Percentiles rank a stretch among this genome's conserved stretches.
phyloP scores from a whole-genome alignment of 164 flowering plant genomes.

The Sedum album region DNA sequence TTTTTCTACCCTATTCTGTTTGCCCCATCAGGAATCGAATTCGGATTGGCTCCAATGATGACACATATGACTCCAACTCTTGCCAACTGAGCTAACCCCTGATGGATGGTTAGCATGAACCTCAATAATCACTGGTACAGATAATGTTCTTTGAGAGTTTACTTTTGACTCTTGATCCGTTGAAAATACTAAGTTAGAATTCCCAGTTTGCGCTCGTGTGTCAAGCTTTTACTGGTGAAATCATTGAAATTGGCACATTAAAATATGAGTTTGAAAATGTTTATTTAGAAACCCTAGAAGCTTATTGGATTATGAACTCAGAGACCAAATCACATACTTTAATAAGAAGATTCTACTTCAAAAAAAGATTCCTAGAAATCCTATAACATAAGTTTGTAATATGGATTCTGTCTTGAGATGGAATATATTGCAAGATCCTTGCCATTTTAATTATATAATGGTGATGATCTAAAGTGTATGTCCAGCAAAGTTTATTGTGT shows the following conservation, averaged over 20 bases:
- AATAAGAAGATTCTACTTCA: too few species aligned
- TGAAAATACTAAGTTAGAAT: not conserved
- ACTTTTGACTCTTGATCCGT: not conserved
- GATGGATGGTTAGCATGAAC: not conserved
- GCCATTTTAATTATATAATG: not conserved
- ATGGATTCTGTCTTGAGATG: not conserved
- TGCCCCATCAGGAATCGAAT: too few species aligned
- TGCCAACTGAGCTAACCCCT: too few species aligned
- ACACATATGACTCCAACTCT: too few species aligned
- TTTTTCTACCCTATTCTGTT: too few species aligned
- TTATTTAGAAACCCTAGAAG: not conserved
- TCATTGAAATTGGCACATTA: not conserved
- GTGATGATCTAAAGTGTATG: too few species aligned
- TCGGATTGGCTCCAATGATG: too few species aligned
- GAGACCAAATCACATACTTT: too few species aligned
- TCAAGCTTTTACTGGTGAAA: not conserved
- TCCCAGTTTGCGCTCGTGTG: not conserved
- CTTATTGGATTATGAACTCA: too few species aligned
- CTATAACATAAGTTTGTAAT: not conserved
- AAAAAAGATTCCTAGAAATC: too few species aligned
- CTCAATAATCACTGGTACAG: not conserved
- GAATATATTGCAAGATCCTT: conserved; percentile 6
- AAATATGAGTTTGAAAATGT: not conserved
- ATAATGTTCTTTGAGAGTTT: not conserved
- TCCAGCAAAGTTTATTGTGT: conserved; percentile 3